Percentiles rank a stretch among this genome's conserved stretches.
phyloP scores from a whole-genome alignment of 2,329 filamentous ascomycete genomes.

The Aspergillus quadricinctus region DNA sequence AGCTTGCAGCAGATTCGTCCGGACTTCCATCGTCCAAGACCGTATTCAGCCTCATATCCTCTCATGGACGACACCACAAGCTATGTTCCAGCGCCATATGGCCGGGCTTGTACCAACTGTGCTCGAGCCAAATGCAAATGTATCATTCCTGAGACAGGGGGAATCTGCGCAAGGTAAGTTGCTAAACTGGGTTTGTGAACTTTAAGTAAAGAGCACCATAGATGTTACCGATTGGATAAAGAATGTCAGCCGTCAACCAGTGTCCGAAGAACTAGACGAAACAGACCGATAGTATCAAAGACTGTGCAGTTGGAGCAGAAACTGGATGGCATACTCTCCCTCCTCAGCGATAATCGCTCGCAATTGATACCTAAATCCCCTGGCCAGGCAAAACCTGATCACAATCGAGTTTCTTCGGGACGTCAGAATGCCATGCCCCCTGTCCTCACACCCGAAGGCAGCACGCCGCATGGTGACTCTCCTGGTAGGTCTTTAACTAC shows the following conservation, averaged over 20 bases:
- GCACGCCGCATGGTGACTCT: background rate
- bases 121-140: slow-evolving; percentile 44
- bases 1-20: too few species aligned
- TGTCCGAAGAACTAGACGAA: slow-evolving; percentile 18
- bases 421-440: background rate
- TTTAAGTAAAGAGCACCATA: slow-evolving; percentile 1
- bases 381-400: background rate
- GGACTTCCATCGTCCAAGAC: too few species aligned
- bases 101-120: slow-evolving; percentile 40
- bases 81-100: slow-evolving; percentile 18
- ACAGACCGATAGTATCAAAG: background rate
- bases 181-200: background rate
- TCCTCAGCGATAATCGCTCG: slow-evolving; percentile 12
- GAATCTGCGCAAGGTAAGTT: slow-evolving; percentile 13
- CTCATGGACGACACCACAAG: background rate
- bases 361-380: background rate
- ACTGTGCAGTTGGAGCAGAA: slow-evolving; percentile 14
- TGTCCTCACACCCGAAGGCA: background rate
- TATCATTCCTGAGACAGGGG: slow-evolving; percentile 25
- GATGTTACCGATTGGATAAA: slow-evolving; percentile 38
- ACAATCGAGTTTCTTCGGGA: background rate
- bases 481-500: background rate
- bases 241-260: slow-evolving; percentile 33
- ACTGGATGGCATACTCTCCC: slow-evolving; percentile 13
- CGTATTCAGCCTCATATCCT: too few species aligned